These are phyloP conservation scores for Tulasnella sp. DNA, from an alignment of 768 basidiomycete species.

Conservation along the genomic window DNA sequence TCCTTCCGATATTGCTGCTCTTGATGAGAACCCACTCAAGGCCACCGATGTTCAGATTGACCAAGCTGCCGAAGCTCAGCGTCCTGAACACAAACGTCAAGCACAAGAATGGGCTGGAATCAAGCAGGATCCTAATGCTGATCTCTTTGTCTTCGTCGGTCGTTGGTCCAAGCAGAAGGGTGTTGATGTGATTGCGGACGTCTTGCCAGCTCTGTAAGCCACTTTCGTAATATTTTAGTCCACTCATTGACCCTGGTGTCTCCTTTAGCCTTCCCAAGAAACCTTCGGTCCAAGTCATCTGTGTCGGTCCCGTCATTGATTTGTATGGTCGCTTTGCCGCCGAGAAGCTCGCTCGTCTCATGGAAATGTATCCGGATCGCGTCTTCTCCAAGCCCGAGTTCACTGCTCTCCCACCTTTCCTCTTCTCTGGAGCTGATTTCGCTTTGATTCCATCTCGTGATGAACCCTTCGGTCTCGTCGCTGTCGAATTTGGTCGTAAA, in stretches of 20 bases:
- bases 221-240: constrained; percentile 10
- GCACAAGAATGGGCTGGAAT: constrained; percentile 94
- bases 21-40: constrained; percentile 64
- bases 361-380: constrained; percentile 90
- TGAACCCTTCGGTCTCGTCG: constrained; percentile 90
- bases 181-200: constrained; percentile 93
- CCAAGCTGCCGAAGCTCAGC: constrained; percentile 68
- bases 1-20: constrained; percentile 84
- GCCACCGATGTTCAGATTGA: constrained; percentile 68
- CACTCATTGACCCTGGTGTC: no score
- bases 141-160: constrained; percentile 91
- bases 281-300: constrained; percentile 70
- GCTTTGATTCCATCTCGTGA: constrained; percentile 92
- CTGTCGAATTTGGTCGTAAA: constrained; percentile 92
- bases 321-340: constrained; percentile 91
- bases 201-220: constrained; percentile 76
- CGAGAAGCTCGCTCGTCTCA: constrained; percentile 80
- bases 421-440: constrained; percentile 92
- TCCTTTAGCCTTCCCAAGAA: constrained; percentile 62
- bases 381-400: constrained; percentile 96
- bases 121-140: constrained; percentile 78
- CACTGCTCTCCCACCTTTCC: constrained; percentile 80
- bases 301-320: constrained; percentile 90
- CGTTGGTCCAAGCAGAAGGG: constrained; percentile 98
- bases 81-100: constrained; percentile 81